Evolutionary conservation across 2,329 filamentous ascomycete species (phyloP).

Genomic region (Aspergillus puulaauensis): DNA sequence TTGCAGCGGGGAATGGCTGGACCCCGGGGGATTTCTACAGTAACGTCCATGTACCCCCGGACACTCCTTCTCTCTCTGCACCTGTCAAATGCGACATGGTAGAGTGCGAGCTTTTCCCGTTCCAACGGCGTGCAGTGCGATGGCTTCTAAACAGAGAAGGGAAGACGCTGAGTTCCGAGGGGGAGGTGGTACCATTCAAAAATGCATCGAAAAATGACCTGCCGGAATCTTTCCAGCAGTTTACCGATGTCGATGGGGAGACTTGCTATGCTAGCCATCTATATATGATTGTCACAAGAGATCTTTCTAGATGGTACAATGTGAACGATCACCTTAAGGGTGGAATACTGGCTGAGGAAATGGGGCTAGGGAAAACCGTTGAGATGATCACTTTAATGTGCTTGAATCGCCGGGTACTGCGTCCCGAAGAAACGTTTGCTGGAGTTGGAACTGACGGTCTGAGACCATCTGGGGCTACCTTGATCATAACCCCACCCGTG

Average conservation of each 20-base stretch:
- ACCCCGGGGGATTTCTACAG: slow-evolving; percentile 47
- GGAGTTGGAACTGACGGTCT: slow-evolving; percentile 25
- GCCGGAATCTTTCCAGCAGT: slow-evolving; percentile 40
- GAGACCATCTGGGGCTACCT: slow-evolving; percentile 52
- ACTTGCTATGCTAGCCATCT: slow-evolving; percentile 43
- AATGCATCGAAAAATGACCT: slow-evolving; percentile 17
- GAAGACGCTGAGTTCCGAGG: slow-evolving; percentile 32
- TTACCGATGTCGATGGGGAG: slow-evolving; percentile 38
- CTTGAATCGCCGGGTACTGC: slow-evolving; percentile 33
- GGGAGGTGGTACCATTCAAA: slow-evolving; percentile 24
- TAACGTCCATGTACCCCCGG: slow-evolving; percentile 46
- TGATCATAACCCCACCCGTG: slow-evolving; percentile 63
- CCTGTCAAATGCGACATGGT: slow-evolving; percentile 36
- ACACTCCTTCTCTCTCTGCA: slow-evolving; percentile 31
- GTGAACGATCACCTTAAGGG: slow-evolving; percentile 34
- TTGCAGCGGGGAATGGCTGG: slow-evolving; percentile 21
- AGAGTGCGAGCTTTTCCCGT: slow-evolving; percentile 46
- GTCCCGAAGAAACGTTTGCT: slow-evolving; percentile 13
- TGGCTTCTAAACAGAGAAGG: slow-evolving; percentile 50
- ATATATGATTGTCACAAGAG: slow-evolving; percentile 39
- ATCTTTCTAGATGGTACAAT: slow-evolving; percentile 35
- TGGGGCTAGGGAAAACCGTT: slow-evolving; percentile 53
- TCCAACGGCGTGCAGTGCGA: slow-evolving; percentile 47
- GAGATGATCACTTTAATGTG: slow-evolving; percentile 49
- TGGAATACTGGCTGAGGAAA: slow-evolving; percentile 52